These are phyloP conservation scores for Metschnikowia koreensis DNA, from an alignment of 805 yeast species.

Conservation along the genomic window DNA sequence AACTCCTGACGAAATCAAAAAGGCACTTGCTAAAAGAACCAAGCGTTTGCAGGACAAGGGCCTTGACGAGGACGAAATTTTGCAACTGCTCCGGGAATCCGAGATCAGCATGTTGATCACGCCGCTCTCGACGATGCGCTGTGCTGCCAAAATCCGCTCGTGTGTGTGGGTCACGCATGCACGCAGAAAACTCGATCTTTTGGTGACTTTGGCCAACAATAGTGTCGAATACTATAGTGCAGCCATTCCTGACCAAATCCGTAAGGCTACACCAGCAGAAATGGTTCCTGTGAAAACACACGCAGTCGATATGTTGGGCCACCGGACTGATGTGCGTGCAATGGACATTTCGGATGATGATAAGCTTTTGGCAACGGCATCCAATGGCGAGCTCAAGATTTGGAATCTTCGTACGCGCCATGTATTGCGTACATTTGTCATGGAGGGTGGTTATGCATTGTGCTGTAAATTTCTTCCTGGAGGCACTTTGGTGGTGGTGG, in stretches of 20 bases:
- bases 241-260: constrained; percentile 52
- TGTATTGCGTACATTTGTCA: constrained; percentile 73
- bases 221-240: constrained; percentile 67
- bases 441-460: constrained; percentile 81
- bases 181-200: constrained; percentile 53
- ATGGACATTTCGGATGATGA: constrained; percentile 80
- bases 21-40: constrained; percentile 73
- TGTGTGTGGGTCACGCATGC: constrained; percentile 58
- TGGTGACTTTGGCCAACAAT: constrained; percentile 69
- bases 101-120: constrained; percentile 60
- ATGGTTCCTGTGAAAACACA: constrained; percentile 47
- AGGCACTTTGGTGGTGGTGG: constrained; percentile 80
- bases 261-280: constrained; percentile 44
- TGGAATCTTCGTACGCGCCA: constrained; percentile 77
- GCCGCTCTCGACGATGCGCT: constrained; percentile 66
- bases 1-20: constrained; percentile 69
- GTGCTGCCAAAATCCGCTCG: constrained; percentile 60
- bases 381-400: constrained; percentile 83
- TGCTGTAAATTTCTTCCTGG: constrained; percentile 86
- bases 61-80: constrained; percentile 54
- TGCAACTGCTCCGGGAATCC: constrained; percentile 39
- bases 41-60: constrained; percentile 78
- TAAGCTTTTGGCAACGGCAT: constrained; percentile 79
- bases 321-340: constrained; percentile 84
- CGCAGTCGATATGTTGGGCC: constrained; percentile 76